Evolutionary conservation across 192 early-diverging fungal genomes (phyloP).

Genomic region (Coemansia sp.): DNA sequence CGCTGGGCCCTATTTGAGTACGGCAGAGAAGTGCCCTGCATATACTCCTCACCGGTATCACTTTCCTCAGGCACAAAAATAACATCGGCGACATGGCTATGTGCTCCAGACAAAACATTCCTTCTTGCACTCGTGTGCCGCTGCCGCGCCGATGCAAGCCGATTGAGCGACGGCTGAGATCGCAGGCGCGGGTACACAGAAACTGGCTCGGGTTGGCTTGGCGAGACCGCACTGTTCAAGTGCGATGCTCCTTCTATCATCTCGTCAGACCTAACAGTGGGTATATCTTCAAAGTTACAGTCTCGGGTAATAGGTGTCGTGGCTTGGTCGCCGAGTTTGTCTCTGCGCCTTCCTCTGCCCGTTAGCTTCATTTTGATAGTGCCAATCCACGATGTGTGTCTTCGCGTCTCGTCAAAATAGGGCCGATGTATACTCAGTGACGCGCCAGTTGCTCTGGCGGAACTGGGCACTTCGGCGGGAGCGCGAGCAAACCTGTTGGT

Average conservation of each 20-base stretch:
- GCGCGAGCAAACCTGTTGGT: slow-evolving; percentile 5
- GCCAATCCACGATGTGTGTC: slow-evolving; percentile 34
- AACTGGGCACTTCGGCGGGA: background rate
- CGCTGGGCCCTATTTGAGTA: background rate
- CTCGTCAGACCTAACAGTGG: background rate
- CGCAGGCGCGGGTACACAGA: slow-evolving; percentile 41
- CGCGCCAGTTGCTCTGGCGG: background rate
- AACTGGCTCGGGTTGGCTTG: background rate
- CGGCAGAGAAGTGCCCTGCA: background rate
- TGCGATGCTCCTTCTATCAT: background rate
- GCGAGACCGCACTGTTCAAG: background rate
- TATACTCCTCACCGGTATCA: background rate
- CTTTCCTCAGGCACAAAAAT: slow-evolving; percentile 34
- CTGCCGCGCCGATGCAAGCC: slow-evolving; percentile 4
- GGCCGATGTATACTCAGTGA: slow-evolving; percentile 1
- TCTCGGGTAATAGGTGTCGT: slow-evolving; percentile 5
- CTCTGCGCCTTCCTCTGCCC: slow-evolving; percentile 12
- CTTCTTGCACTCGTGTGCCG: background rate
- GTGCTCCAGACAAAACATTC: background rate
- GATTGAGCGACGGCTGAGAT: slow-evolving; percentile 45
- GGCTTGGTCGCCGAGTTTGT: background rate
- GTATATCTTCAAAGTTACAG: background rate
- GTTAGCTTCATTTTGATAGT: slow-evolving; percentile 27
- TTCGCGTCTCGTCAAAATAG: background rate
- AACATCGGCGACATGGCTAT: slow-evolving; percentile 14